A percentile compares a stretch with the other conserved stretches of the same genome.
These are phyloP conservation scores for Gracilaria caudata DNA, from an alignment of 23 red algal genomes.

Conservation along the genomic window DNA sequence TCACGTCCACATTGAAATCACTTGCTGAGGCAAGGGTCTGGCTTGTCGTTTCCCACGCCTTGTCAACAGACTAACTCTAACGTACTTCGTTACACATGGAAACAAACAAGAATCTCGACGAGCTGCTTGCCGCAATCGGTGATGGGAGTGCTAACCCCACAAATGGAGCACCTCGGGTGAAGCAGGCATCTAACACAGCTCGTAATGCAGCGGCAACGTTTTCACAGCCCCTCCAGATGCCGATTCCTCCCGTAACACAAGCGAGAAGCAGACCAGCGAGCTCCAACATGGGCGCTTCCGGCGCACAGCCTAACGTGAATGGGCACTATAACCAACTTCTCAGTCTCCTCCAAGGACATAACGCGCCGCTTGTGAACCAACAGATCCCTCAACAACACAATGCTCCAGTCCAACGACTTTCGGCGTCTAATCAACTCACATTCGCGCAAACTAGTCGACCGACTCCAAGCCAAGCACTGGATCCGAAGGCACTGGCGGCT, in stretches of 20 bases:
- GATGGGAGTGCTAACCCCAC: neutral
- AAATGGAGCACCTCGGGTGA: neutral
- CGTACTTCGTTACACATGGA: neutral
- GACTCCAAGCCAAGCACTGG: neutral
- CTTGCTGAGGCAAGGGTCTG: neutral
- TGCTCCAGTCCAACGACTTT: neutral
- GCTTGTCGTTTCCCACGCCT: neutral
- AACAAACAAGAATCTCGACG: conserved; percentile 48
- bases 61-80: too few relatives aligned
- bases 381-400: neutral
- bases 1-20: neutral
- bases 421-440: neutral
- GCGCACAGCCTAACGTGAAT: neutral
- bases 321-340: conserved; percentile 22
- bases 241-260: conserved; percentile 1
- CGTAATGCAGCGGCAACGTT: neutral
- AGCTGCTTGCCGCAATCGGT: conserved; percentile 45
- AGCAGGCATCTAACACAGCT: too few relatives aligned
- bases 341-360: neutral
- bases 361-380: neutral
- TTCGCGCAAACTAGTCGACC: neutral
- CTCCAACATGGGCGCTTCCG: neutral
- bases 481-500: conserved; percentile 21
- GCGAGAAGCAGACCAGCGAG: conserved; percentile 9
- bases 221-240: neutral